These are phyloP conservation scores for Lactarius psammicola DNA, from an alignment of 768 basidiomycete species.

Conservation along the genomic window DNA sequence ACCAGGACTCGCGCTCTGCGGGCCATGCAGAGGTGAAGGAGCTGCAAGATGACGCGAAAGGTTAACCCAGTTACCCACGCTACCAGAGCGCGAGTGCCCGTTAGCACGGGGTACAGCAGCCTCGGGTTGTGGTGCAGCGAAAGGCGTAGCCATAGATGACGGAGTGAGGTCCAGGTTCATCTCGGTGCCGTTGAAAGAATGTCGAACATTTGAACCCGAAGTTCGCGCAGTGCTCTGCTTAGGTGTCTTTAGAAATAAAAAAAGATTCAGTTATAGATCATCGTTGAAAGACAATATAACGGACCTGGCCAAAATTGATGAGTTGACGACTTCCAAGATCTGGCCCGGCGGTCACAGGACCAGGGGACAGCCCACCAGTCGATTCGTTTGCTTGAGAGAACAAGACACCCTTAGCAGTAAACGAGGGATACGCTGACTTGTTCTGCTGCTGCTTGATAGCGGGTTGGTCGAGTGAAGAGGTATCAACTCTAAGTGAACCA, in stretches of 20 bases:
- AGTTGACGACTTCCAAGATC: conserved; percentile 80
- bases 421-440: conserved; percentile 79
- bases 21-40: conserved; percentile 45
- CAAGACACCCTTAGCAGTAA: conserved; percentile 50
- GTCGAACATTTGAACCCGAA: conserved; percentile 49
- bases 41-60: conserved; percentile 53
- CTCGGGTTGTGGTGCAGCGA: conserved; percentile 38
- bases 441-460: conserved; percentile 65
- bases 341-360: conserved; percentile 81
- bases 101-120: conserved; percentile 48
- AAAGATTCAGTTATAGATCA: conserved; percentile 11
- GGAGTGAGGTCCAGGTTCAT: conserved; percentile 56
- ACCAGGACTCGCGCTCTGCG: conserved; percentile 56
- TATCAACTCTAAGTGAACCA: conserved; percentile 73
- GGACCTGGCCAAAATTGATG: conserved; percentile 69
- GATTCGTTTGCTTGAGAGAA: conserved; percentile 59
- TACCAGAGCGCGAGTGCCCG: conserved; percentile 75
- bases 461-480: conserved; percentile 53
- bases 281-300: conserved; percentile 26
- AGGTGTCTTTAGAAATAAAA: conserved; percentile 33
- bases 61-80: conserved; percentile 76
- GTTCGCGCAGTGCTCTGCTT: conserved; percentile 46
- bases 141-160: conserved; percentile 52
- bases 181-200: conserved; percentile 77
- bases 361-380: conserved; percentile 63